Evolutionary conservation across 2,329 filamentous ascomycete genomes (phyloP).

Genomic region (Sarocladiaceae sp.): DNA sequence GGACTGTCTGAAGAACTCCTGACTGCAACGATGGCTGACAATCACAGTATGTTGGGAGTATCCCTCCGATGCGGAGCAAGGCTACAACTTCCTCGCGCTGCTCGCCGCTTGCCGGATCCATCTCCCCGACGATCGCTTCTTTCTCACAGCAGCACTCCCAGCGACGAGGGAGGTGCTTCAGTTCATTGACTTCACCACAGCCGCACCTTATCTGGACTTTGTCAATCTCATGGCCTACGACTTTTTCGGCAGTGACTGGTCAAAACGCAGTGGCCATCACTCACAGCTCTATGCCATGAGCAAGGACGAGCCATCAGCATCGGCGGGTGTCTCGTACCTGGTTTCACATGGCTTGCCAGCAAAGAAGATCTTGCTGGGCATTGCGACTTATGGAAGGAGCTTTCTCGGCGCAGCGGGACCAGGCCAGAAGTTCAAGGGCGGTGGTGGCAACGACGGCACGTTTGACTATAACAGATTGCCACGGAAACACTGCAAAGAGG

Average conservation of each 20-base stretch:
- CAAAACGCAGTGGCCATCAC: slow-evolving; percentile 64
- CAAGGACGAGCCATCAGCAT: slow-evolving; percentile 60
- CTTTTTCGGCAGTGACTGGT: slow-evolving; percentile 66
- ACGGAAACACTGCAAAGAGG: slow-evolving; percentile 55
- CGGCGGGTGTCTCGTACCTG: slow-evolving; percentile 62
- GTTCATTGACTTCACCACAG: slow-evolving; percentile 61
- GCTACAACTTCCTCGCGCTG: slow-evolving; percentile 65
- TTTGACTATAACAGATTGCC: slow-evolving; percentile 74
- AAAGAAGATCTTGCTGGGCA: slow-evolving; percentile 69
- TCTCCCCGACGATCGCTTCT: slow-evolving; percentile 64
- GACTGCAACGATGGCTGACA: too few species aligned
- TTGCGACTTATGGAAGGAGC: slow-evolving; percentile 71
- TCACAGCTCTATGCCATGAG: slow-evolving; percentile 65
- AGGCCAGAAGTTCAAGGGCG: slow-evolving; percentile 54
- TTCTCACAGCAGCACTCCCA: slow-evolving; percentile 69
- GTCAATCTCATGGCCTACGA: slow-evolving; percentile 81
- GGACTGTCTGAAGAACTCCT: too few species aligned
- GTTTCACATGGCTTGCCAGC: slow-evolving; percentile 61
- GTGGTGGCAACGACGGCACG: slow-evolving; percentile 62
- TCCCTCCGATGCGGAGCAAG: slow-evolving; percentile 61
- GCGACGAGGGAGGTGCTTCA: slow-evolving; percentile 62
- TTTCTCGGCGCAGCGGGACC: slow-evolving; percentile 64
- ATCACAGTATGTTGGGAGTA: slow-evolving; percentile 75
- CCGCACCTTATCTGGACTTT: slow-evolving; percentile 65
- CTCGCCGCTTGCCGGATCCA: slow-evolving; percentile 62